A percentile compares a stretch with the other conserved stretches of the same genome.
Evolutionary conservation across 2,329 filamentous ascomycete species (phyloP).

Genomic region (Pseudopyrenochaeta lycopersici): DNA sequence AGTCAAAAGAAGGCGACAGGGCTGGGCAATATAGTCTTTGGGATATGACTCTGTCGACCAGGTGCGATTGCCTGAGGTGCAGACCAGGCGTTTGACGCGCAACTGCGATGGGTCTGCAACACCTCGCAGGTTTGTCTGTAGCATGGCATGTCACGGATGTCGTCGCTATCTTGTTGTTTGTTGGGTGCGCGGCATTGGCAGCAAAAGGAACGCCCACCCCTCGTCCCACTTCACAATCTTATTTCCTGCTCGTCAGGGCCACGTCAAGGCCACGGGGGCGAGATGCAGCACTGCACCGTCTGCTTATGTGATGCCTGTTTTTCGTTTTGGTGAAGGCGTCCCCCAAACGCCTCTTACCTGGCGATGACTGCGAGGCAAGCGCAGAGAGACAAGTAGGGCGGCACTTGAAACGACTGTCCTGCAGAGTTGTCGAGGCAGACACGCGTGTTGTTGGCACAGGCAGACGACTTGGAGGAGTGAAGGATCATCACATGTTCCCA

Average conservation of each 20-base stretch:
- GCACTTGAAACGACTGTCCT: too few relatives aligned
- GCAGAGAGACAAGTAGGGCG: too few relatives aligned
- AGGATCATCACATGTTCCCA: neutral
- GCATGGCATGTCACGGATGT: neutral
- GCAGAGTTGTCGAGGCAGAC: too few relatives aligned
- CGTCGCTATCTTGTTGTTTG: neutral
- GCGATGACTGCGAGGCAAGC: too few relatives aligned
- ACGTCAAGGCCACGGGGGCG: constrained; percentile 22
- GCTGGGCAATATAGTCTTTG: constrained; percentile 20
- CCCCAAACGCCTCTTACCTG: constrained; percentile 15
- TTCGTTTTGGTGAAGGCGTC: constrained; percentile 13
- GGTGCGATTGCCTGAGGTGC: constrained; percentile 16
- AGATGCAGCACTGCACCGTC: constrained; percentile 14
- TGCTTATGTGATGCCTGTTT: constrained; percentile 25
- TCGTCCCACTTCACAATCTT: constrained; percentile 3
- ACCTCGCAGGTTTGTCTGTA: constrained; percentile 19
- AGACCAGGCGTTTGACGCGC: constrained; percentile 9
- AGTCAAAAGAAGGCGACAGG: neutral
- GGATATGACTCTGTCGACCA: constrained; percentile 18
- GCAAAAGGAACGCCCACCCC: neutral
- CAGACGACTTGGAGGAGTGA: constrained; percentile 6
- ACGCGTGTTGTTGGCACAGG: too few relatives aligned
- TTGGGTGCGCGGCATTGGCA: neutral
- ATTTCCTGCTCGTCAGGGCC: constrained; percentile 14
- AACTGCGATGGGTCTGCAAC: constrained; percentile 10